Base-by-base conservation (phyloP, 1,284 basidiomycete genomes). In the Ceratobasidium sp. region DNA sequence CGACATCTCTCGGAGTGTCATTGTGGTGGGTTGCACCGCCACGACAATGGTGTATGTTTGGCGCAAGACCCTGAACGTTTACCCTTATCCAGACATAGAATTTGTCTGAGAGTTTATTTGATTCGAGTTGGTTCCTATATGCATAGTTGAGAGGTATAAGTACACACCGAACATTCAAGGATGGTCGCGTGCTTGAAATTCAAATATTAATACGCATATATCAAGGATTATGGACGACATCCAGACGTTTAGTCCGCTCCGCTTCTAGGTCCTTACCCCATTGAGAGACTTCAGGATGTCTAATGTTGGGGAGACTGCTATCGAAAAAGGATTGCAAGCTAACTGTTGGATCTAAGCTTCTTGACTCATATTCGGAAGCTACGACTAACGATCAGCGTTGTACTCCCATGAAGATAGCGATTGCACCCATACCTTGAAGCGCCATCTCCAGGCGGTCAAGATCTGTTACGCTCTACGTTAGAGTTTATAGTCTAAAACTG, bases 371-470 rank as follows among this genome's bases (percentile, higher is more conserved):
- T 77, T 93, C 91, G 0, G 82, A 78, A 0, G 91, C 91, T 92
- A 47, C 31, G 25, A 67, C 32, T 20, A 22, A 67, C 3, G 42
- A 42, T 34, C 35, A n/a, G 20, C 35, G 27, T 43, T 20, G 53
- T 50, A 32, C 25, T 45, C 49, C 20, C 8, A 38, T n/a, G 49
- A 34, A 35, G 27, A 54, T 15, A n/a, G n/a, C 22, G 32, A 43
- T 20, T 27, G 50, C 29, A 29, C 52, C 70, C 73, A 22, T 74
- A 87, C 90, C 90, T 84, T 93, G 91, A 0, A 92, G 82, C 2
- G 92, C 91, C 84, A 99, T 91, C 78, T 99, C 96, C 71, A 98
- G 89, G 12, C 94, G 84, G 77, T 99, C 96, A 12, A 98, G 84
- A 77, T 99, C 91, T 92, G 68, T 15, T 27, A 17, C 43, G 10